Conservation (phyloP, 2,329 filamentous ascomycete species). For the Aspergillus sp. region DNA sequence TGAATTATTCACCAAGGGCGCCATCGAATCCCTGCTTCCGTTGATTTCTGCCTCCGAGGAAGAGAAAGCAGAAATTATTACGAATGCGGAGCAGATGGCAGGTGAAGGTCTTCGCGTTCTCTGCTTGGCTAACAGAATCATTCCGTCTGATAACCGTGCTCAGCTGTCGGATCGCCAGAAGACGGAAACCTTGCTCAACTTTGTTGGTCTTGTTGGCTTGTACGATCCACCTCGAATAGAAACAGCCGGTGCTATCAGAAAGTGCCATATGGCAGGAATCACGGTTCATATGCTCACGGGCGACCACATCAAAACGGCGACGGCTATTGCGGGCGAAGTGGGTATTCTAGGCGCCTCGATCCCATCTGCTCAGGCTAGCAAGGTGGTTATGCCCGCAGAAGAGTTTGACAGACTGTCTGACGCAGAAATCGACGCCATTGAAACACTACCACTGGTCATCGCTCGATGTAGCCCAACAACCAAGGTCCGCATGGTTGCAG, state of each 20-base stretch:
- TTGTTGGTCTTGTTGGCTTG: constrained; percentile 51
- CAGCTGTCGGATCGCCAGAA: constrained; percentile 31
- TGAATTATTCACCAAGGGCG: constrained; percentile 52
- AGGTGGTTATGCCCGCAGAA: constrained; percentile 46
- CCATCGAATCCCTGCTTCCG: constrained; percentile 49
- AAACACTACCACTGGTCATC: constrained; percentile 69
- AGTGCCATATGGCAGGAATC: constrained; percentile 47
- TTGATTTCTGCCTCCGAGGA: constrained; percentile 10
- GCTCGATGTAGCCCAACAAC: constrained; percentile 77
- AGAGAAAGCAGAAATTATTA: constrained; percentile 14
- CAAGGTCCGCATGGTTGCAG: constrained; percentile 86
- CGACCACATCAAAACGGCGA: constrained; percentile 49
- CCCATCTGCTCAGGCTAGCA: constrained; percentile 29
- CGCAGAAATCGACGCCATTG: constrained; percentile 53
- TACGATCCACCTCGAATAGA: constrained; percentile 54
- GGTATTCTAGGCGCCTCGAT: constrained; percentile 45
- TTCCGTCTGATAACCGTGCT: constrained; percentile 21
- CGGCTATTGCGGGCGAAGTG: constrained; percentile 49
- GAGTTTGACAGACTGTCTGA: constrained; percentile 48
- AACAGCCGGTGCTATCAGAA: constrained; percentile 46
- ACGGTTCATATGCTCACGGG: constrained; percentile 51
- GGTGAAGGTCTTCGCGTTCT: constrained; percentile 53
- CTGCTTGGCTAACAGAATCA: constrained; percentile 41
- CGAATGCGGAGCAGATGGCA: constrained; percentile 47
- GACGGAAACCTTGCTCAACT: constrained; percentile 46